A percentile compares a stretch with the other conserved stretches of the same genome.
These are phyloP conservation scores for Fomitopsis schrenkii DNA, from an alignment of 1,284 basidiomycete genomes.

Conservation along the genomic window DNA sequence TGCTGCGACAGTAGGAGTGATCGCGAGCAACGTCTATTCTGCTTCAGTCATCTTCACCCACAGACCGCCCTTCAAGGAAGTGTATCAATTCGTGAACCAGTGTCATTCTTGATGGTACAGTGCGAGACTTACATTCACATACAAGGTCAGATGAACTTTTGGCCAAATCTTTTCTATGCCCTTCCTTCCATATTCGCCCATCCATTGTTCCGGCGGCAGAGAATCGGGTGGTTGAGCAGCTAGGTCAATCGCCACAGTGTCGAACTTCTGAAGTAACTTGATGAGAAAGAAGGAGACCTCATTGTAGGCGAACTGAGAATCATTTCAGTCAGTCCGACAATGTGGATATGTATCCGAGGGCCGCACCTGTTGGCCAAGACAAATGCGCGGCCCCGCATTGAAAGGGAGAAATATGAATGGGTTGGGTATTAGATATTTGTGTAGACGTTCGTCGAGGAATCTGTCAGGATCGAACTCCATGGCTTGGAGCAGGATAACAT, in stretches of 20 bases:
- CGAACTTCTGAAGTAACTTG: slow-evolving; percentile 44
- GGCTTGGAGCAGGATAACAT: slow-evolving; percentile 5
- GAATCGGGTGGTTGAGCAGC: slow-evolving; percentile 16
- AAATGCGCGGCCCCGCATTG: slow-evolving; percentile 48
- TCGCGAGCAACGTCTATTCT: no score
- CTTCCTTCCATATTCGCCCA: slow-evolving; percentile 11
- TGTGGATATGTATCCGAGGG: no score
- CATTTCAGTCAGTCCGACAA: no score
- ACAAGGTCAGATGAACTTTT: slow-evolving; percentile 20
- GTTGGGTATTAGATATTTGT: slow-evolving; percentile 32
- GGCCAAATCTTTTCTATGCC: slow-evolving; percentile 16
- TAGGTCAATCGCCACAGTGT: slow-evolving; percentile 35
- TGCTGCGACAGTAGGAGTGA: no score
- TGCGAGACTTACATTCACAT: slow-evolving; percentile 32
- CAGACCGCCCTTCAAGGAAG: no score
- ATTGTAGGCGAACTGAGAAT: slow-evolving; percentile 37
- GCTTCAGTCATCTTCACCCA: no score
- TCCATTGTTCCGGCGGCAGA: slow-evolving; percentile 18
- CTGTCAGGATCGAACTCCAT: slow-evolving; percentile 42
- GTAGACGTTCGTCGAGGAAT: slow-evolving; percentile 32
- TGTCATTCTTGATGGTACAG: no score
- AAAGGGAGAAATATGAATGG: slow-evolving; percentile 46
- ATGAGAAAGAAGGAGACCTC: slow-evolving; percentile 40
- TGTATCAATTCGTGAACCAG: no score
- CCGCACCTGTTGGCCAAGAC: slow-evolving; percentile 17